These are phyloP conservation scores for Daldinia concentrica DNA, from an alignment of 495 filamentous ascomycete genomes.

Conservation along the genomic window DNA sequence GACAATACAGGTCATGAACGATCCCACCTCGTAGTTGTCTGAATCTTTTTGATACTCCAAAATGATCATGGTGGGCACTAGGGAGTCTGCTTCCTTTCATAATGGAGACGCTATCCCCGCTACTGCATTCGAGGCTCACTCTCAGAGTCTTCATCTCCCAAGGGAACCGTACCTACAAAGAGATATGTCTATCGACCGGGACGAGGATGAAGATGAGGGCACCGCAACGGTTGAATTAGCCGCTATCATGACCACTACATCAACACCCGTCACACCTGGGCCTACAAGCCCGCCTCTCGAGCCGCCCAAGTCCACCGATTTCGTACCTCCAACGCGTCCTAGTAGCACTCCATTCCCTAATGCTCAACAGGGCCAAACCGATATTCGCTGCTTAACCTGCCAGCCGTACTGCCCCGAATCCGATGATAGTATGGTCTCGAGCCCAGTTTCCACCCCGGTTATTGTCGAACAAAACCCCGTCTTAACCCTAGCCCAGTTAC, in stretches of 20 bases:
- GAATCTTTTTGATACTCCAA: conserved; percentile 27
- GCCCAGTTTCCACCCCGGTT: conserved; percentile 28
- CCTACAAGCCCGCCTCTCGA: conserved; percentile 62
- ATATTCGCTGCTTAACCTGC: conserved; percentile 52
- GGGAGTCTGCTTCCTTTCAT: conserved; percentile 35
- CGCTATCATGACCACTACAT: conserved; percentile 61
- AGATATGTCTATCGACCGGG: conserved; percentile 37
- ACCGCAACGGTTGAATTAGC: conserved; percentile 56
- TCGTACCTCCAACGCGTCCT: conserved; percentile 62
- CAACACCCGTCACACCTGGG: conserved; percentile 62
- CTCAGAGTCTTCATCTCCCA: conserved; percentile 40
- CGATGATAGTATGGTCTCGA: conserved; percentile 39
- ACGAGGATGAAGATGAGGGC: conserved; percentile 52
- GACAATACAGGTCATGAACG: conserved; percentile 36
- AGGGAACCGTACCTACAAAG: conserved; percentile 42
- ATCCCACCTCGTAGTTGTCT: conserved; percentile 21
- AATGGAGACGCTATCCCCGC: conserved; percentile 27
- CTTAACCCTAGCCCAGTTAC: conserved; percentile 63
- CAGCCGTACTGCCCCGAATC: conserved; percentile 44
- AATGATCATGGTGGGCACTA: conserved; percentile 31
- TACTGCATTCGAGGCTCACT: conserved; percentile 35
- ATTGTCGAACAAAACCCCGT: conserved; percentile 43
- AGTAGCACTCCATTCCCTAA: conserved; percentile 67
- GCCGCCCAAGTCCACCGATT: conserved; percentile 55
- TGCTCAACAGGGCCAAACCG: conserved; percentile 56